These are phyloP conservation scores for Botrytis squamosa DNA, from an alignment of 2,329 filamentous ascomycete species.

Conservation along the genomic window DNA sequence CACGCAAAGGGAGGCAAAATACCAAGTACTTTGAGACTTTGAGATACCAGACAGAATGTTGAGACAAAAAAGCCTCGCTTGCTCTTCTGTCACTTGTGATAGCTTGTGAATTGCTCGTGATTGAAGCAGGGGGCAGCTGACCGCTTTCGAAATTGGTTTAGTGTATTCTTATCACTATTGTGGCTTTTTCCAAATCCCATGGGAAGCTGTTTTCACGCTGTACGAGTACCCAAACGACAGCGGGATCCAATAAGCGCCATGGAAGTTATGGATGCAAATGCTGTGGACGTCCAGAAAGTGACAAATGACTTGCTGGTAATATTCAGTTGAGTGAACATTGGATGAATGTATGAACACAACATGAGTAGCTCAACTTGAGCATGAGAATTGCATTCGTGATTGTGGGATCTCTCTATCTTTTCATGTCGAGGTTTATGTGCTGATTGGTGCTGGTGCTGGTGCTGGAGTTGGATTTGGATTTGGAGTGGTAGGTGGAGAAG, in stretches of 20 bases:
- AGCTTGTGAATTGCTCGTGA: not conserved
- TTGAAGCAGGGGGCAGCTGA: conserved; percentile 8
- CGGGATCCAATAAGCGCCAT: not conserved
- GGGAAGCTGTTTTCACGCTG: not conserved
- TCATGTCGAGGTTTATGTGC: not conserved
- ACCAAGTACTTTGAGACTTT: not conserved
- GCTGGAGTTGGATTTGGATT: not conserved
- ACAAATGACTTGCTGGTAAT: not conserved
- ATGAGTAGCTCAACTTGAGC: not conserved
- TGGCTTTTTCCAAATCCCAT: conserved; percentile 12
- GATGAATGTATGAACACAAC: not conserved
- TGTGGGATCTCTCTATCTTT: not conserved
- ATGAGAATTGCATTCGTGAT: not conserved
- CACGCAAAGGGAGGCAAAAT: conserved; percentile 11
- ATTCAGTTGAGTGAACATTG: not conserved
- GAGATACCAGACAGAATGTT: not conserved
- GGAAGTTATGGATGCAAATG: not conserved
- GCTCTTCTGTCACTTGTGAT: conserved; percentile 12
- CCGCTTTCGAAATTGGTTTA: conserved; percentile 6
- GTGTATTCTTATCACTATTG: not conserved
- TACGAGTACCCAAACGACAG: not conserved
- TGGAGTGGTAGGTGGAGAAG: no score
- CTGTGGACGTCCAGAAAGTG: not conserved
- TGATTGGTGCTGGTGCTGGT: no score
- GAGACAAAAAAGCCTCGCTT: conserved; percentile 9